Base-by-base conservation (phyloP, 345 rosid genomes). In the Pistacia integerrima region DNA sequence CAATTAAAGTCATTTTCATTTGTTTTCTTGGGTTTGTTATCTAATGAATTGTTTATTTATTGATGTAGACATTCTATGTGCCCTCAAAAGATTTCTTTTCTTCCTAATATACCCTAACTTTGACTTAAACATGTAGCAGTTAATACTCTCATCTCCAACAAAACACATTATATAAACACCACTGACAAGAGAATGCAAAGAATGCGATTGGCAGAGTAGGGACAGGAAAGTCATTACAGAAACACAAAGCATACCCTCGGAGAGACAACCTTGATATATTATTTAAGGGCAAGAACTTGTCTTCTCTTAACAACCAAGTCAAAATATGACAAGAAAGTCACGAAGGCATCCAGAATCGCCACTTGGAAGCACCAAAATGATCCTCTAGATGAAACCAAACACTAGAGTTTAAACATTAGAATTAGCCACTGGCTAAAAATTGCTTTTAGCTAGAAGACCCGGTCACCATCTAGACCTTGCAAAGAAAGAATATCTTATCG, bases 351-450 rank as follows among this genome's bases (percentile, higher is more conserved):
- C 60, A 55, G 14, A 46, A 12, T 18, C 77, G 83, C 87, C 93
- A 88, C 80, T 46, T 90, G 93, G 90, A 83, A 85, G 80, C 78
- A 76, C 76, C 68, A 33, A 57, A 67, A 76, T 57, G 62, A 61
- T 58, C 54, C 64, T 71, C 72, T 2, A 61, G 52, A 81, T 61
- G 67, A 78, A 30, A 35, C 79, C 90, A 88, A 77, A 11, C 30
- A 2, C 73, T 56, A 87, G n/a, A 72, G 56, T 80, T 62, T 64
- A 62, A 83, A 73, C 62, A 10, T 14, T n/a, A 14, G n/a, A 51
- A 51, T 13, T 51, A 51, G 55, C 55, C 36, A 44, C 17, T 7
- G 0, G 38, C 48, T 64, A 28, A 0, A 16, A 64, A 28, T 6
- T 0, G 22, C 48, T 68, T 35, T 0, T 14, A 64, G 49, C 17